A percentile compares a stretch with the other conserved stretches of the same genome.
These are phyloP conservation scores for Ophiosphaerella herpotricha DNA, from an alignment of 2,329 filamentous ascomycete species.

Conservation along the genomic window DNA sequence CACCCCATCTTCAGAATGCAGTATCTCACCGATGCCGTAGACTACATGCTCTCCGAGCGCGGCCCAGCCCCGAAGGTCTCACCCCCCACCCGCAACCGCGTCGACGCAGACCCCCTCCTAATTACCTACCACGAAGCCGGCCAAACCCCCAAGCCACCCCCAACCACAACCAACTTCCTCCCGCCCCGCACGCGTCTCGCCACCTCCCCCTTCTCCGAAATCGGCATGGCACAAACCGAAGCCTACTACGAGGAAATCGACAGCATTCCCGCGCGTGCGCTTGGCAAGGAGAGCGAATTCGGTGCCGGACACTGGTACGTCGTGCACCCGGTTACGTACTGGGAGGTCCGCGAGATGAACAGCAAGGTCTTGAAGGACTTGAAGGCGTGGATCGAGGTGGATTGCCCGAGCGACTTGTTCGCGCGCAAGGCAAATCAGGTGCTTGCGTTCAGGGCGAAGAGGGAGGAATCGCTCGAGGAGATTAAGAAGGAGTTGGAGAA, in stretches of 20 bases:
- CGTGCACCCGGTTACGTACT: constrained; percentile 12
- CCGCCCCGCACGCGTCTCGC: not conserved
- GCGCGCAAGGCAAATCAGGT: constrained; percentile 5
- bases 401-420: constrained; percentile 3
- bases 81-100: constrained; percentile 1
- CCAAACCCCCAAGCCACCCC: constrained; percentile 1
- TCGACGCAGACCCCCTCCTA: constrained; percentile 3
- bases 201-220: not conserved
- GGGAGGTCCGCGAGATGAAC: constrained; percentile 4
- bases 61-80: not conserved
- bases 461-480: constrained; percentile 10
- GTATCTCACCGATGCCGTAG: not conserved
- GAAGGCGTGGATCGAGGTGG: constrained; percentile 10
- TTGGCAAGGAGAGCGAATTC: constrained; percentile 5
- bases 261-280: constrained; percentile 8
- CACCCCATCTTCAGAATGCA: not conserved
- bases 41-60: not conserved
- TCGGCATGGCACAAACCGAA: constrained; percentile 9
- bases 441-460: constrained; percentile 2
- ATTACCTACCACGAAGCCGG: constrained; percentile 2
- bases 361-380: constrained; percentile 12
- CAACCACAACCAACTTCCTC: not conserved
- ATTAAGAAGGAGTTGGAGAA: constrained; percentile 9
- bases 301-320: constrained; percentile 9
- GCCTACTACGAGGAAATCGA: constrained; percentile 23